Evolutionary conservation across 108 stramenopile genomes (phyloP).

Genomic region (Discostella stelligeroides): DNA sequence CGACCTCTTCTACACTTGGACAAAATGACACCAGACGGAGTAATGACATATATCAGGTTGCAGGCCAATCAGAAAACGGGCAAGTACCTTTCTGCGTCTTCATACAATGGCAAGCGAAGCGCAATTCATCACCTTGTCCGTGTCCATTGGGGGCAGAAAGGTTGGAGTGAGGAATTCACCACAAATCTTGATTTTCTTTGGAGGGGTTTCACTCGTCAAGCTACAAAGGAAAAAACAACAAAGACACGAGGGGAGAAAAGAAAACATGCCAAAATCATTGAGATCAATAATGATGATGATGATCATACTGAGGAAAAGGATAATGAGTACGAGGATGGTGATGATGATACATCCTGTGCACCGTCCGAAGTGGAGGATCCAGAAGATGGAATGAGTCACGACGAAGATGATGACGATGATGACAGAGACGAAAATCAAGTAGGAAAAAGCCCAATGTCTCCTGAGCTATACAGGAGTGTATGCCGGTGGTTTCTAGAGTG

Average conservation of each 20-base stretch:
- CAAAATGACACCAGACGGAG: slow-evolving; percentile 3
- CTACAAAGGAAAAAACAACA: slow-evolving; percentile 1
- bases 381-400: no score
- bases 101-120: slow-evolving; percentile 3
- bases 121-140: slow-evolving; percentile 7
- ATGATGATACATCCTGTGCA: no score
- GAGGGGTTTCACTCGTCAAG: neutral
- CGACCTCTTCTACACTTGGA: neutral
- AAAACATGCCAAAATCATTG: no score
- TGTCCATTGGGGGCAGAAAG: neutral
- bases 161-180: slow-evolving; percentile 1
- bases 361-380: no score
- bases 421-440: neutral
- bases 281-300: no score
- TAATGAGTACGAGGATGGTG: no score
- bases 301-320: no score
- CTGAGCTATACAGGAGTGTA: slow-evolving; percentile 1
- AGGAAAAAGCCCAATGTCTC: slow-evolving; percentile 4
- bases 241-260: no score
- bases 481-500: slow-evolving; percentile 1
- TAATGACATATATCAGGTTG: neutral
- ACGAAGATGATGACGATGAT: slow-evolving; percentile 5
- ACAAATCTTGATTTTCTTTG: neutral
- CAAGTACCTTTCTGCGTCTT: neutral
- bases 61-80: slow-evolving; percentile 4